Evolutionary conservation across 164 flowering plant species (phyloP).

Genomic region (Stephania yunnanensis): DNA sequence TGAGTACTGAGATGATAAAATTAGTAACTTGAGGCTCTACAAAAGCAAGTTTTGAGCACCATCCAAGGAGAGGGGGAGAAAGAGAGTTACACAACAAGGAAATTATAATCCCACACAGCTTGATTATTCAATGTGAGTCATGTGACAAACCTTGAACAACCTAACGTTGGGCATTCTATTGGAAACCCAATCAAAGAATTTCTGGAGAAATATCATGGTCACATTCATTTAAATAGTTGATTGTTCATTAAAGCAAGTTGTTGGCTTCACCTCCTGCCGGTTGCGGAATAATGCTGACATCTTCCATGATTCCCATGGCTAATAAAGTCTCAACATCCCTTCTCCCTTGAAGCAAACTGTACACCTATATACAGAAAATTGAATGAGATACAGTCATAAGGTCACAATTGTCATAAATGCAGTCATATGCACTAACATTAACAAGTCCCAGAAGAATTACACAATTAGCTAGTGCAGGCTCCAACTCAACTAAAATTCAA

Average conservation of each 20-base stretch:
- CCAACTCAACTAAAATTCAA: background rate
- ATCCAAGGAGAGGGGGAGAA: background rate
- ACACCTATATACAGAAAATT: constrained; percentile 50
- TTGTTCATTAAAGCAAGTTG: background rate
- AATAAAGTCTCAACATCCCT: constrained; percentile 88
- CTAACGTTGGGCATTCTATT: too few relatives aligned
- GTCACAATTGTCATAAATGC: too few relatives aligned
- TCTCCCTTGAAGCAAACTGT: constrained; percentile 92
- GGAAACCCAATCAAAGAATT: too few relatives aligned
- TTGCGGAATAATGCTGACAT: constrained; percentile 94
- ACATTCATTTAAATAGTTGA: background rate
- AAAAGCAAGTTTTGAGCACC: background rate
- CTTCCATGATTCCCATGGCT: constrained; percentile 98
- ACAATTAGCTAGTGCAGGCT: background rate
- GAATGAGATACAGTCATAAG: background rate
- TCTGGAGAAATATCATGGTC: too few relatives aligned
- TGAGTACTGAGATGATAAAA: background rate
- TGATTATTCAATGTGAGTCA: too few relatives aligned
- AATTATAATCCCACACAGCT: too few relatives aligned
- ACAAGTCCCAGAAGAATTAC: too few relatives aligned
- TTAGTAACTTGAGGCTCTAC: background rate
- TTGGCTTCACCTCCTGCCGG: constrained; percentile 75
- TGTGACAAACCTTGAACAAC: too few relatives aligned
- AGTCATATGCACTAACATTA: too few relatives aligned
- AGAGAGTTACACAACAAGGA: background rate